A percentile compares a stretch with the other conserved stretches of the same genome.
These are phyloP conservation scores for Trypanosoma melophagium DNA, from an alignment of 208 protist species.

Conservation along the genomic window DNA sequence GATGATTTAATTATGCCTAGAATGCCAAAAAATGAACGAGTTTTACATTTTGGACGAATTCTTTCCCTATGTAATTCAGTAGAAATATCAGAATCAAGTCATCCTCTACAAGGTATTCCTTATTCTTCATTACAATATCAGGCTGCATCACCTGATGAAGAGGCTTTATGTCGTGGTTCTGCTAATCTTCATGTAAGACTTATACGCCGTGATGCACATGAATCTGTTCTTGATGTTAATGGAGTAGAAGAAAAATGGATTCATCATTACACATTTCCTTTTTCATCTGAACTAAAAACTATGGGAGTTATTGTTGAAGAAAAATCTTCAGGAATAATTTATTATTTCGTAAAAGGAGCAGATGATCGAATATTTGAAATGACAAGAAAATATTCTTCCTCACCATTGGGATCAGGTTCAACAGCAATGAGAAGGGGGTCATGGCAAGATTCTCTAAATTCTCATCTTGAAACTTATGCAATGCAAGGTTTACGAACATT, in stretches of 20 bases:
- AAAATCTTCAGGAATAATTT: conserved; percentile 28
- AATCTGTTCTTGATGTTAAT: conserved; percentile 34
- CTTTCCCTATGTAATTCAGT: conserved; percentile 92
- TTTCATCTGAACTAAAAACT: conserved; percentile 85
- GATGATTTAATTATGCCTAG: neutral
- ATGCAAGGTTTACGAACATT: conserved; percentile 75
- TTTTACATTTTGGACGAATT: conserved; percentile 58
- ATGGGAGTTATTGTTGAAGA: conserved; percentile 87
- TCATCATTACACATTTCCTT: conserved; percentile 81
- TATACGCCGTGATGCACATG: conserved; percentile 27
- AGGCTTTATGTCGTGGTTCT: conserved; percentile 86
- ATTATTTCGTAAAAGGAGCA: conserved; percentile 87
- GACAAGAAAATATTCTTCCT: conserved; percentile 1
- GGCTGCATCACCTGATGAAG: conserved; percentile 93
- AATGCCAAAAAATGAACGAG: conserved; percentile 8
- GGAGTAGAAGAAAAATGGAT: conserved; percentile 45
- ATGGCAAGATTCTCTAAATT: neutral
- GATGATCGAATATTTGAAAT: conserved; percentile 78
- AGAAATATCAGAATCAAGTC: conserved; percentile 35
- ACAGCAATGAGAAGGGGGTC: conserved; percentile 1
- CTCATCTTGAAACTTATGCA: conserved; percentile 60
- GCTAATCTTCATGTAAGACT: conserved; percentile 60
- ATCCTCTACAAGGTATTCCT: neutral
- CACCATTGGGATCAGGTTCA: neutral
- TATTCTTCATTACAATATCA: conserved; percentile 49